Evolutionary conservation across 2,329 filamentous ascomycete species (phyloP), one percentile per base, ranked within the genome.

Genomic region (Microascus cirrosus): DNA sequence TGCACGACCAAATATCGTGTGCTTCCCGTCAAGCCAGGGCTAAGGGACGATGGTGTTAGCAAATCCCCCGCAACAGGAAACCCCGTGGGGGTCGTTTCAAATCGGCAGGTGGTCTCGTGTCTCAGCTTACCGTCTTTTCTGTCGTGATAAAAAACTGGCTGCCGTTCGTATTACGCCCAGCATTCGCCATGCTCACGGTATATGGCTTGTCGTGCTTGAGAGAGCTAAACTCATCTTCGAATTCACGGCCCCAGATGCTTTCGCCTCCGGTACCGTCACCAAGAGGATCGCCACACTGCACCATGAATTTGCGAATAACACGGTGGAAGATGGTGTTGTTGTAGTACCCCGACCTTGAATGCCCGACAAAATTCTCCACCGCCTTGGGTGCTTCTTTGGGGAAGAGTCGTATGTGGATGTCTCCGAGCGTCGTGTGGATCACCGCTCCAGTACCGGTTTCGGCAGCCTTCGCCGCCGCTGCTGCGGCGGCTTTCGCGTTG

Each of bases 111-210:
- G 24, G 53, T 7, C 20, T 2, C 55, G 15, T 8, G 60, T 53
- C 45, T 50, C n/a, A 13, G 20, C 45, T 50, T 50, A 87, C 85
- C 63, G 94, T 91, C 75, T 95, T 95, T 72, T 96, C 95, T 0
- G 93, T 96, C 0, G 94, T 99, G 63, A 99, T 96, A 67, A 99
- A 99, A 70, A 99, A 99, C 70, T 99, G 94, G 67, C 88, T 94
- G 15, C 89, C 94, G 69, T 99, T 99, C 39, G 92, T 96, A 66
- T 93, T 91, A 0, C 91, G 90, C 0, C 94, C 94, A 0, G 94
- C 93, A 70, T 99, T 99, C 13, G 94, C 94, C 94, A 99, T 99
- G 69, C 89, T 95, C 59, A 97, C 79, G 0, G 92, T 97, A 70
- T 96, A 99, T 1, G 94, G 88, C 74, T 94, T 95, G 74, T 99